Evolutionary conservation across 2,329 filamentous ascomycete genomes (phyloP), one percentile per base, ranked within the genome.

Genomic region (Cryphonectria radicalis): DNA sequence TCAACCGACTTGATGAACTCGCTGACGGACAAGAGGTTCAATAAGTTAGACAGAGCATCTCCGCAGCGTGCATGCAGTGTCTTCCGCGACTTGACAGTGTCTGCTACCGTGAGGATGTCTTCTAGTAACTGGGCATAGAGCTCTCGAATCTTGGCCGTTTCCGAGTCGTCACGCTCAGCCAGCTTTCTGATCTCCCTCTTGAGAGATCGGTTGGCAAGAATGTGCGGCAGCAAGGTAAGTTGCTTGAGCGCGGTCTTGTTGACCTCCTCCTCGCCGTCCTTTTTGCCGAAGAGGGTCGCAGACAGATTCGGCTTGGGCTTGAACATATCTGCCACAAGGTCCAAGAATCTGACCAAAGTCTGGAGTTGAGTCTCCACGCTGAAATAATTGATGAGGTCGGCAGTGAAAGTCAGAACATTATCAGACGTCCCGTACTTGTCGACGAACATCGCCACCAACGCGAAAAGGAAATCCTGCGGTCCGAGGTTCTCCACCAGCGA

Each of bases 1-100:
- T 97, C 93, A 57, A 97, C 92, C 13, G 94, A 93, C 79, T 93
- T 93, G 80, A 98, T 90, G 80, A 98, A 96, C 81, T 98, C 94
- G 67, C 90, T 87, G 3, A 95, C 94, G 0, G 95, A 95, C 59
- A 97, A 86, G 8, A 98, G 88, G 74, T 93, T 92, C 66, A 99
- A 86, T n/a, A 97, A 84, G 73, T 92, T 92, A 25, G 92, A 90
- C 64, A 98, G 86, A 0, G 93, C 88, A 70, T 92, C 89, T 55
- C 92, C 91, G 77, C 88, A 90, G 66, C 86, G 85, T 76, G 77
- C 82, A 76, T 90, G 87, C 13, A 91, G 81, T 53, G 80, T 77
- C 79, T 89, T 87, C 76, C 86, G 84, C 40, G 81, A 76, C 80
- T 89, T 90, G 73, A 92, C 82, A 13, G 84, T 86, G 75, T 93